Conservation (phyloP, 2,329 filamentous ascomycete genomes). For the Aureobasidium sp. region DNA sequence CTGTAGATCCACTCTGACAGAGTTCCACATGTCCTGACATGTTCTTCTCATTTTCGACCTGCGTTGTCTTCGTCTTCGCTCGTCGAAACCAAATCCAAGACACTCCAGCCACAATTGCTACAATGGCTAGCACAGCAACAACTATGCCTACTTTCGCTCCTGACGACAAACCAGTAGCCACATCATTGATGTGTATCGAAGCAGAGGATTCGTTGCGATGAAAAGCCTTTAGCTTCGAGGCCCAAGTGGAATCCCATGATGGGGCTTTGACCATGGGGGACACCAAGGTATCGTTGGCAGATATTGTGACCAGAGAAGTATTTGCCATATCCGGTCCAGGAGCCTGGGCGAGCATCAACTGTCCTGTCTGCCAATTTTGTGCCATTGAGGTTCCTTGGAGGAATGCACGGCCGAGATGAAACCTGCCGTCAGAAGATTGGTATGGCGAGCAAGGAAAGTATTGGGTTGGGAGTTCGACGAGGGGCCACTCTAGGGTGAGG, state of each 20-base stretch:
- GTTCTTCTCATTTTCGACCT: neutral
- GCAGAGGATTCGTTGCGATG: neutral
- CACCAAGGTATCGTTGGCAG: conserved; percentile 9
- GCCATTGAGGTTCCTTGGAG: neutral
- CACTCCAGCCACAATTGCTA: neutral
- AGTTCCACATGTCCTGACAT: neutral
- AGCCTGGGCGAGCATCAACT: neutral
- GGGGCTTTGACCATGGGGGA: conserved; percentile 11
- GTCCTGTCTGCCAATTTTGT: neutral
- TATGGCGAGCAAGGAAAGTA: conserved; percentile 4
- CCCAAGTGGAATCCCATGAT: neutral
- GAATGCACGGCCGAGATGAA: conserved; percentile 10
- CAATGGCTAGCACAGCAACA: conserved; percentile 25
- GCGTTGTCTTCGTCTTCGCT: neutral
- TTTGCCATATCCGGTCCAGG: neutral
- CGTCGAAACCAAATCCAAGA: neutral
- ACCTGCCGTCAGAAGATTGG: neutral
- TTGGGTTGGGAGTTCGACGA: neutral
- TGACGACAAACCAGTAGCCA: conserved; percentile 17
- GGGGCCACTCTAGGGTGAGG: neutral
- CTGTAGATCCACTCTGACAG: neutral
- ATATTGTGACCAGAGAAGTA: neutral
- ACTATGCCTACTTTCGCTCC: conserved; percentile 33
- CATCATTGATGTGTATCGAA: neutral
- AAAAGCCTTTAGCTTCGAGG: neutral